Conservation (phyloP, 1,139 yeast genomes). For the Blastobotrys illinoisensis region DNA sequence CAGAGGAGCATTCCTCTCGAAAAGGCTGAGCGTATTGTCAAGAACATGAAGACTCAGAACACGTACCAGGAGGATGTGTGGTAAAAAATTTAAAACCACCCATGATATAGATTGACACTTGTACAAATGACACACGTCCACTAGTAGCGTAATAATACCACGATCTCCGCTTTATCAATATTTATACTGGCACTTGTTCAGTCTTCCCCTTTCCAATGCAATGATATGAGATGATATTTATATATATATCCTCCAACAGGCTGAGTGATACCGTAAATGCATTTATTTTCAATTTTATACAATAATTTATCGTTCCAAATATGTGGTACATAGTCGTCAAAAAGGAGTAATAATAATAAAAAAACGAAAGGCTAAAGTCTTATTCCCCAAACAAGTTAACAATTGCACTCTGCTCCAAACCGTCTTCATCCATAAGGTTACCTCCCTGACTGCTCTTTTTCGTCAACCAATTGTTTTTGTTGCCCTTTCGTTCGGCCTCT, state of each 20-base stretch:
- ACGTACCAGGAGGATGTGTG: conserved; percentile 97
- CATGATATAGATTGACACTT: background rate
- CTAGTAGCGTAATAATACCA: too few relatives aligned
- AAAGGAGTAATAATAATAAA: background rate
- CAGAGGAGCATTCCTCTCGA: conserved; percentile 55
- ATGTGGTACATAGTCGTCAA: background rate
- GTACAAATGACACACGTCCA: too few relatives aligned
- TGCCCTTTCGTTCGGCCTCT: conserved; percentile 34
- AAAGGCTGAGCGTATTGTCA: conserved; percentile 71
- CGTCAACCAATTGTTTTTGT: conserved; percentile 18
- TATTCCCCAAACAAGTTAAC: conserved; percentile 18
- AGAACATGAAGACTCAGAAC: conserved; percentile 77
- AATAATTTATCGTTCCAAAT: background rate
- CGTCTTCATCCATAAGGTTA: conserved; percentile 55
- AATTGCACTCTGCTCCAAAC: conserved; percentile 15
- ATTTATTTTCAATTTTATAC: background rate
- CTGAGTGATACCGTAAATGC: background rate
- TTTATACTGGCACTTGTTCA: too few relatives aligned
- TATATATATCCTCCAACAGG: too few relatives aligned
- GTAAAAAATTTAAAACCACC: conserved; percentile 38
- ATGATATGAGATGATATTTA: too few relatives aligned
- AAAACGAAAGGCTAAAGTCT: background rate
- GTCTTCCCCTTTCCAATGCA: too few relatives aligned
- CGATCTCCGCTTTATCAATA: too few relatives aligned
- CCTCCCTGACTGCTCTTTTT: conserved; percentile 46